Conservation (phyloP, 345 rosid genomes). For the Heritiera littoralis region DNA sequence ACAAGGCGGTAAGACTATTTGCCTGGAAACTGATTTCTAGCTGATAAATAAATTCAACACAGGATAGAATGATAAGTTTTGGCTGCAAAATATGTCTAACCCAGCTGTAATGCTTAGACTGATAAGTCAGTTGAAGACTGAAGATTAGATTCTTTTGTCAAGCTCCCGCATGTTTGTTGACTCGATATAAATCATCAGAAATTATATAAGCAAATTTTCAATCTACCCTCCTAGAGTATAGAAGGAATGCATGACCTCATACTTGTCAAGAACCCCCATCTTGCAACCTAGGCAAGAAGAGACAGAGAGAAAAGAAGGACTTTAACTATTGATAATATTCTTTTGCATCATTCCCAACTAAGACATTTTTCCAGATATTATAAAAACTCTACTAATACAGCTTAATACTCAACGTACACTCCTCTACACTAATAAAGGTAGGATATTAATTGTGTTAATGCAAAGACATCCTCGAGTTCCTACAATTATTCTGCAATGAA, state of each 20-base stretch:
- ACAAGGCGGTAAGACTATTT: background rate
- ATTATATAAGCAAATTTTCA: background rate
- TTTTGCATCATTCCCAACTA: background rate
- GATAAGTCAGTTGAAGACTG: background rate
- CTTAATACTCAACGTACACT: background rate
- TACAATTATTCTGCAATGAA: background rate
- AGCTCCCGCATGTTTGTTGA: background rate
- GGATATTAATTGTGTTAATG: background rate
- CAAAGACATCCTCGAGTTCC: background rate
- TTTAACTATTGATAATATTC: background rate
- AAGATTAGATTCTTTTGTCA: background rate
- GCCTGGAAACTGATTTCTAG: background rate
- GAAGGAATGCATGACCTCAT: background rate
- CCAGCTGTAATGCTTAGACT: background rate
- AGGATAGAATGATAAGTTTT: background rate
- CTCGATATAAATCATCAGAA: background rate
- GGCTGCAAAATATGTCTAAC: background rate
- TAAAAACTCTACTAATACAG: background rate
- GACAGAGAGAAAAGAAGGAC: background rate
- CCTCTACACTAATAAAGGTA: background rate
- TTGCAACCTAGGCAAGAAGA: background rate
- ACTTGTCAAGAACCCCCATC: background rate
- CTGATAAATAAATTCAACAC: background rate
- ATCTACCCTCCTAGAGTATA: too few species aligned
- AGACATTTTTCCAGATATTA: background rate